Percentiles rank a stretch among this genome's conserved stretches.
Conservation (phyloP, 140 eudicot genomes). For the Stevia rebaudiana region DNA sequence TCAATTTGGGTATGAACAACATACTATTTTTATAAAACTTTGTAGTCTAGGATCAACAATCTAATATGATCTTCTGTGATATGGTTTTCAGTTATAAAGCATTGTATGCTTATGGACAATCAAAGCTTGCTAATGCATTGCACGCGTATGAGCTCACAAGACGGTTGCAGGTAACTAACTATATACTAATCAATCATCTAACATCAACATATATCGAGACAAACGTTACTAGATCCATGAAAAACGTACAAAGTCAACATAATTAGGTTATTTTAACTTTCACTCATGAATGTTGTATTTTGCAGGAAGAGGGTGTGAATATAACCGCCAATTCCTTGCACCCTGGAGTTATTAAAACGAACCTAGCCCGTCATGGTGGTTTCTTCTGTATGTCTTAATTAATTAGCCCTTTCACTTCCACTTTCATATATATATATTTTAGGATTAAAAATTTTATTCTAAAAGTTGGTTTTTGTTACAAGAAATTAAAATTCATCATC, state of each 20-base stretch:
- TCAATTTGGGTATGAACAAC: background rate
- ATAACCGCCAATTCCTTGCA: constrained; percentile 82
- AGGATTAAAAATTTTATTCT: background rate
- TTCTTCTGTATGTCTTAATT: constrained; percentile 31
- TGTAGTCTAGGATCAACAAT: background rate
- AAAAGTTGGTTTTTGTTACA: background rate
- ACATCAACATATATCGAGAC: background rate
- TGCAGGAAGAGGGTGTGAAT: constrained; percentile 70
- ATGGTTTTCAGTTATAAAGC: constrained; percentile 50
- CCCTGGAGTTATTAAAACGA: constrained; percentile 74
- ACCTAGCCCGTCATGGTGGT: constrained; percentile 54
- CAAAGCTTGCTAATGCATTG: constrained; percentile 71
- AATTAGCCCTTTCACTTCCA: constrained; percentile 8
- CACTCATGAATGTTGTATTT: background rate
- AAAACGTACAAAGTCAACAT: background rate
- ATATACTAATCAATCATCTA: background rate
- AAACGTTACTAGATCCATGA: background rate
- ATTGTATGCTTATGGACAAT: constrained; percentile 65
- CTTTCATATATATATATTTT: background rate
- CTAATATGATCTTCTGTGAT: background rate
- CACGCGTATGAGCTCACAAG: constrained; percentile 68
- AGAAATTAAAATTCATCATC: background rate
- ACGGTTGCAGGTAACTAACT: constrained; percentile 38
- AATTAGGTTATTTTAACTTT: background rate
- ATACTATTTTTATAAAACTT: background rate